Evolutionary conservation across 257 asterid species (phyloP), one percentile per base, ranked within the genome.

Genomic region (Nicotiana sylvestris): DNA sequence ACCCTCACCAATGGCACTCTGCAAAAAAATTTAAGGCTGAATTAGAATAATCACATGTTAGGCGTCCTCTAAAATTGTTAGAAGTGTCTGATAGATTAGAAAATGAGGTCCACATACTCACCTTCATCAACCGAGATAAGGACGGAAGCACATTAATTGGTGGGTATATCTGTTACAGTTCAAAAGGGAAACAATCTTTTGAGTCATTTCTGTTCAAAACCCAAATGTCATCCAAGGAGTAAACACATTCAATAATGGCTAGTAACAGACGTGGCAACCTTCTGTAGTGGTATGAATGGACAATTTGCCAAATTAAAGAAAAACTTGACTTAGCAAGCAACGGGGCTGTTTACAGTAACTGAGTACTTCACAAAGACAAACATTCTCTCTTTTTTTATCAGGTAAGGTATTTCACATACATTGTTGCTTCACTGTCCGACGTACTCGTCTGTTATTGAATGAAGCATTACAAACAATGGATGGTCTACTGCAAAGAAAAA

Each of bases 1-100:
- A 82, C 99, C 99, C 91, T 96, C 98, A 81, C 99, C 99, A 85
- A 94, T 96, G 88, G 98, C 98, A 91, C 98, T 96, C 98, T 96
- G 93, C 84, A 87, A 81, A 82, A 65, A 72, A 35, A 25, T 25
- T 43, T 74, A 25, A n/a, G 9, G 80, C 43, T 74, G 27, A 72
- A 46, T 46, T 5, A 12, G 21, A 46, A 72, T 21, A 58, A 46
- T 21, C 61, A 72, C 61, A 46, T 46, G 57, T 72, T 12, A 46
- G 13, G 39, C 25, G 3, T 46, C 60, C 78, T 46, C 37, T 11
- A 12, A 2, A 12, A 12, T 46, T 3, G 2, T 25, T 46, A 72
- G 27, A 37, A 6, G 27, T 12, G 70, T 74, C 27, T 76, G 39
- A 35, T 25, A 58, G 51, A 2, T 77, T 8, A 60, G 11, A 80